Conservation (phyloP, 192 early-diverging fungal species). For the Umbelopsis isabellina region DNA sequence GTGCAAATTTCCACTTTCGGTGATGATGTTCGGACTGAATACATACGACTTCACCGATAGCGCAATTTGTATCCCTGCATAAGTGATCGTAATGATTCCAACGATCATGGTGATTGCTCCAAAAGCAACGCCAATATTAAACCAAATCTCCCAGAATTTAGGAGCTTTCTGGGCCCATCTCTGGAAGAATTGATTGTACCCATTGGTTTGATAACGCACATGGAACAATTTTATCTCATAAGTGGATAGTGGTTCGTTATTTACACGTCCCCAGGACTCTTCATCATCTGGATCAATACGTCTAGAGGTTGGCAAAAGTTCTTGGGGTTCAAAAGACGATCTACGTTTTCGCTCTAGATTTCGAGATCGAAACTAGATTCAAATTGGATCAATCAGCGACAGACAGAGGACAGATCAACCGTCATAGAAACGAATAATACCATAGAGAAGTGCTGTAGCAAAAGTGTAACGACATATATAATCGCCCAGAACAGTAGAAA, state of each 20-base stretch:
- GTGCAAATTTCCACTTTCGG: conserved; percentile 24
- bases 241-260: conserved; percentile 3
- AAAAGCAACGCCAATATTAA: conserved; percentile 51
- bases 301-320: conserved; percentile 27
- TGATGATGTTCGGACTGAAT: not conserved
- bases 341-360: not conserved
- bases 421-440: conserved; percentile 3
- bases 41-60: conserved; percentile 9
- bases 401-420: not conserved
- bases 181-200: conserved; percentile 48
- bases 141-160: conserved; percentile 63
- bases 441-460: conserved; percentile 11
- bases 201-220: conserved; percentile 52
- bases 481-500: conserved; percentile 33
- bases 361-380: not conserved
- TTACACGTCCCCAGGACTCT: not conserved
- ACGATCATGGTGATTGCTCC: conserved; percentile 50
- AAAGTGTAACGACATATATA: conserved; percentile 31
- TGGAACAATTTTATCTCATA: conserved; percentile 49
- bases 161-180: conserved; percentile 41
- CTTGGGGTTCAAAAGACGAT: not conserved
- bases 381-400: not conserved
- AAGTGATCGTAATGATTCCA: conserved; percentile 50
- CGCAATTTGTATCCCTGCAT: conserved; percentile 46
- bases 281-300: not conserved